Percentiles rank a stretch among this genome's conserved stretches.
These are phyloP conservation scores for Murraya koenigii DNA, from an alignment of 345 rosid genomes.

Conservation along the genomic window DNA sequence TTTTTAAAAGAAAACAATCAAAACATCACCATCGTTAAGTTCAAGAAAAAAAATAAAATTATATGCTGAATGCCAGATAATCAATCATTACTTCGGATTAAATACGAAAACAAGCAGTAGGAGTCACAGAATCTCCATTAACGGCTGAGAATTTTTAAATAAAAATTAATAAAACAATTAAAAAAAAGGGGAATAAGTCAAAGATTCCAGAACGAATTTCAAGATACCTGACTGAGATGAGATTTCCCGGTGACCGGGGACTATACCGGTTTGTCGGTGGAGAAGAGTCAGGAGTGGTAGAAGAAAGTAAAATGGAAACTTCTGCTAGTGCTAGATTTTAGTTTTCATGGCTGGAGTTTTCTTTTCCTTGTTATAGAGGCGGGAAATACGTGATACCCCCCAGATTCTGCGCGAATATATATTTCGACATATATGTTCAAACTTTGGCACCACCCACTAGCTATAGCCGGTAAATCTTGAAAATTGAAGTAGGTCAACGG, in stretches of 20 bases:
- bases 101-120: neutral
- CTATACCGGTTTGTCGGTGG: neutral
- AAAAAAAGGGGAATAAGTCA: neutral
- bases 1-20: neutral
- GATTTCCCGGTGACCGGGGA: neutral
- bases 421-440: neutral
- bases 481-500: neutral
- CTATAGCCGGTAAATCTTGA: neutral
- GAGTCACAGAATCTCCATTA: neutral
- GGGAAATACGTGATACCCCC: neutral
- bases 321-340: neutral
- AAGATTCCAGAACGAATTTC: neutral
- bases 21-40: neutral
- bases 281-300: neutral
- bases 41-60: neutral
- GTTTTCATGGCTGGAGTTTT: neutral
- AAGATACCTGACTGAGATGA: neutral
- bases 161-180: neutral
- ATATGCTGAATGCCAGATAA: neutral
- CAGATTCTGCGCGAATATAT: neutral
- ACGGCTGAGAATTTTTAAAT: neutral
- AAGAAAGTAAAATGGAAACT: neutral
- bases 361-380: neutral
- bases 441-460: neutral
- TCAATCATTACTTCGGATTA: neutral